phyloP scores from a whole-genome alignment of 495 filamentous ascomycete species.

The Eremomyces bilateralis region DNA sequence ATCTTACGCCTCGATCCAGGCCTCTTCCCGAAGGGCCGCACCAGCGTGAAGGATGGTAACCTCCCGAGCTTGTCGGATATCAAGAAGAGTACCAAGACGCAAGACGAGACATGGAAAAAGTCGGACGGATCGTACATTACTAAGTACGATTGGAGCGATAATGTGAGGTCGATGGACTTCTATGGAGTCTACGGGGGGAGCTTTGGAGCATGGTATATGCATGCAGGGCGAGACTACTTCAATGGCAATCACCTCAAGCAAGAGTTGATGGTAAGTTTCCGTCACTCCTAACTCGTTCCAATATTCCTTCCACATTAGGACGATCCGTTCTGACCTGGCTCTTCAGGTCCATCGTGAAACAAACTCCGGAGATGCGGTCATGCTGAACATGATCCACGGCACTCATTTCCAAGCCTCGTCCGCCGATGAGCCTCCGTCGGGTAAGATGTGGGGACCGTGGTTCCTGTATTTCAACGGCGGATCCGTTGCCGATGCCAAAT shows the following conservation, averaged over 20 bases:
- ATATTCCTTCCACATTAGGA: no score
- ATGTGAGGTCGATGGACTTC: conserved; percentile 3
- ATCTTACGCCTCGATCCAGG: conserved; percentile 19
- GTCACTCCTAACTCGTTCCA: conserved; percentile 3
- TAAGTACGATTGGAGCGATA: conserved; percentile 21
- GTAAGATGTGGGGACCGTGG: conserved; percentile 24
- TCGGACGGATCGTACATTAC: conserved; percentile 22
- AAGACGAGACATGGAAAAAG: conserved; percentile 24
- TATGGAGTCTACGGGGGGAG: conserved; percentile 15
- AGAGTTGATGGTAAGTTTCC: conserved; percentile 22
- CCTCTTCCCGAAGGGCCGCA: conserved; percentile 19
- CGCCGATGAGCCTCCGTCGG: conserved; percentile 16
- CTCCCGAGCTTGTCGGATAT: conserved; percentile 20
- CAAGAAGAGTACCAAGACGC: conserved; percentile 15
- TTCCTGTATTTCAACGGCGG: conserved; percentile 24
- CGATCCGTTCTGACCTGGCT: no score
- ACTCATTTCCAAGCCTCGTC: conserved; percentile 20
- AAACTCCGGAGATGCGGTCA: conserved; percentile 20
- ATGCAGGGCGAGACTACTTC: conserved; percentile 23
- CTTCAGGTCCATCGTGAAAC: conserved; percentile 21
- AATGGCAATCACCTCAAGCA: conserved; percentile 24
- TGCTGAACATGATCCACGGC: conserved; percentile 25
- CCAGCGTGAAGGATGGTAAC: conserved; percentile 15
- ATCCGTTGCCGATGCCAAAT: conserved; percentile 15
- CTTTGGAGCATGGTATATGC: conserved; percentile 4